Conservation (phyloP, 345 rosid genomes). For the Arabis hirsuta region DNA sequence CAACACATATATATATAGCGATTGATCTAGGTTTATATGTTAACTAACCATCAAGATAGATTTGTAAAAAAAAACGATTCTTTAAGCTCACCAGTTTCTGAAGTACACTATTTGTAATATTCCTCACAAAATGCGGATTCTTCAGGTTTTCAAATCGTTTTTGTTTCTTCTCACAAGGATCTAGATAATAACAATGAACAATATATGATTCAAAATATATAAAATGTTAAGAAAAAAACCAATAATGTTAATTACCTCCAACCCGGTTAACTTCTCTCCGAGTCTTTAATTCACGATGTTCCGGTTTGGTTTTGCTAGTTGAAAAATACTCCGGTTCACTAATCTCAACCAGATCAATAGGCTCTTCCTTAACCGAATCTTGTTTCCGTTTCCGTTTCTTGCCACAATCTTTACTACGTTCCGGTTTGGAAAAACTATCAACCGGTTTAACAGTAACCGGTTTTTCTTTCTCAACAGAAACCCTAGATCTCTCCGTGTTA, state of each 20-base stretch:
- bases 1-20: slow-evolving; percentile 10
- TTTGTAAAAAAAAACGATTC: not conserved
- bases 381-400: slow-evolving; percentile 17
- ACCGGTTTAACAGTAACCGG: slow-evolving; percentile 1
- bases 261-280: slow-evolving; percentile 7
- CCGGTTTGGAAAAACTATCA: slow-evolving; percentile 4
- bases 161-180: slow-evolving; percentile 19
- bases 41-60: not conserved
- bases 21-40: not conserved
- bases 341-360: not conserved
- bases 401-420: slow-evolving; percentile 7
- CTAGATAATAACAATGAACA: slow-evolving; percentile 16
- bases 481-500: slow-evolving; percentile 34
- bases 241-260: slow-evolving; percentile 24
- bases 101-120: not conserved
- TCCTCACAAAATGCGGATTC: slow-evolving; percentile 43
- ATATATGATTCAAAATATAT: not conserved
- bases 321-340: slow-evolving; percentile 7
- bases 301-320: slow-evolving; percentile 13
- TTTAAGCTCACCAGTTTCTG: slow-evolving; percentile 24
- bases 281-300: not conserved
- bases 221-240: not conserved
- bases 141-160: slow-evolving; percentile 15
- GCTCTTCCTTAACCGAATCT: slow-evolving; percentile 9
- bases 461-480: slow-evolving; percentile 22